A percentile compares a stretch with the other conserved stretches of the same genome.
phyloP scores from a whole-genome alignment of 2,329 filamentous ascomycete species.

The Cladophialophora immunda region DNA sequence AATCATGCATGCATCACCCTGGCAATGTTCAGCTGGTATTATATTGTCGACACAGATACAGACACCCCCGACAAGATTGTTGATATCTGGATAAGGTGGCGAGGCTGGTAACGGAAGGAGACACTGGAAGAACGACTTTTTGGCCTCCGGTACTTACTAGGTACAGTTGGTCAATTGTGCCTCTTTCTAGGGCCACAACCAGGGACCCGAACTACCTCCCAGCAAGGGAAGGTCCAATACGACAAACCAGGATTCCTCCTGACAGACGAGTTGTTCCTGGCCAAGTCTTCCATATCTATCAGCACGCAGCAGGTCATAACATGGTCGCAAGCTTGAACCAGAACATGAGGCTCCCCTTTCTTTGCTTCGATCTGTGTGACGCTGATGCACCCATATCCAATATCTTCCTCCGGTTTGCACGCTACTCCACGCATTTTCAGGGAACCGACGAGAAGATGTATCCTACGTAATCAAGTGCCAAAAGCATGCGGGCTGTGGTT shows the following conservation, averaged over 20 bases:
- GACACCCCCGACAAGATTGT: conserved; percentile 66
- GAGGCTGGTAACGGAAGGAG: conserved; percentile 67
- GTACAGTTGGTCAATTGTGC: background rate
- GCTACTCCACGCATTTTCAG: background rate
- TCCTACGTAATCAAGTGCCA: background rate
- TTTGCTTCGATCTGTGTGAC: background rate
- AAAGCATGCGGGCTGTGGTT: background rate
- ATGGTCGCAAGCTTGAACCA: background rate
- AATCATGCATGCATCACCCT: conserved; percentile 84
- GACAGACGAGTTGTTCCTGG: background rate
- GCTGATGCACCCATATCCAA: background rate
- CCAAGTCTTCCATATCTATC: background rate
- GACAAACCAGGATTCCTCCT: background rate
- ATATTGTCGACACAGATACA: conserved; percentile 72
- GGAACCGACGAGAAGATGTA: background rate
- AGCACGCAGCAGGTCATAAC: background rate
- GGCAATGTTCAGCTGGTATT: conserved; percentile 75
- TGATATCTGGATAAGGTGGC: conserved; percentile 79
- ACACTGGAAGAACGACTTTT: background rate
- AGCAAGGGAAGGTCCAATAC: background rate
- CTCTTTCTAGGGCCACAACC: background rate
- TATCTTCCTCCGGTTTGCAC: background rate
- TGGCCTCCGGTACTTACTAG: background rate
- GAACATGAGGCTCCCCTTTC: background rate
- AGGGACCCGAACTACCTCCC: background rate